Conservation (phyloP, 352 stramenopile genomes). For the Pythium angustatum region DNA sequence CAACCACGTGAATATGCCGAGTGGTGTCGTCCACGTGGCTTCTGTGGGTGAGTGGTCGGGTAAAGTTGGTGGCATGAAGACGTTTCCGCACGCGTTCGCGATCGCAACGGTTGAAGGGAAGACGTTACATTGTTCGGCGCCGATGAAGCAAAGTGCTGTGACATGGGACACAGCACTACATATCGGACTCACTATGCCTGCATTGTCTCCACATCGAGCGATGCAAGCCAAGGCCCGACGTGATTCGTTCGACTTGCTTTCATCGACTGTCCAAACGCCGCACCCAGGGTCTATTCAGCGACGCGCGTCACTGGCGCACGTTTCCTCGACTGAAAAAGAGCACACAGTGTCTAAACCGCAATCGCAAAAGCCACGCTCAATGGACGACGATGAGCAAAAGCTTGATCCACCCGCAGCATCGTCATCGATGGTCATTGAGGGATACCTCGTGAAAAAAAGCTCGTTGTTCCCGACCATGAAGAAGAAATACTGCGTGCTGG, state of each 20-base stretch:
- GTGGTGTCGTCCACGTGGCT: conserved; percentile 64
- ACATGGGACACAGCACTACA: conserved; percentile 73
- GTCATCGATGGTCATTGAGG: conserved; percentile 24
- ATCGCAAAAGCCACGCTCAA: not conserved
- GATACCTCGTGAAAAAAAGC: conserved; percentile 43
- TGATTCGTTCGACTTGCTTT: conserved; percentile 72
- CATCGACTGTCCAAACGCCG: not conserved
- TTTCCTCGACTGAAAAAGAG: conserved; percentile 4
- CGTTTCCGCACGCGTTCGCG: conserved; percentile 53
- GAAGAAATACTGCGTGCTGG: conserved; percentile 42
- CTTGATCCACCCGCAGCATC: not conserved
- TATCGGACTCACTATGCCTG: conserved; percentile 74
- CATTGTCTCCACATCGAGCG: conserved; percentile 70
- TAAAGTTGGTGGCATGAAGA: conserved; percentile 52
- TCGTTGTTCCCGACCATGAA: conserved; percentile 40
- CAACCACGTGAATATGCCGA: conserved; percentile 44
- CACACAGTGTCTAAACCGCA: not conserved
- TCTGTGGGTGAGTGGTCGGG: conserved; percentile 69
- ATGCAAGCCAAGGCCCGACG: conserved; percentile 57
- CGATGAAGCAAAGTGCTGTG: conserved; percentile 60
- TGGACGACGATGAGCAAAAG: not conserved
- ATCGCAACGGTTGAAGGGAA: conserved; percentile 73
- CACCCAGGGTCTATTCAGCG: conserved; percentile 8
- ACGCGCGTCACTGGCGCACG: conserved; percentile 17
- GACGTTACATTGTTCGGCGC: conserved; percentile 60